A percentile compares a stretch with the other conserved stretches of the same genome.
phyloP scores from a whole-genome alignment of 1,284 basidiomycete genomes.

The Ceratobasidium theobromae region DNA sequence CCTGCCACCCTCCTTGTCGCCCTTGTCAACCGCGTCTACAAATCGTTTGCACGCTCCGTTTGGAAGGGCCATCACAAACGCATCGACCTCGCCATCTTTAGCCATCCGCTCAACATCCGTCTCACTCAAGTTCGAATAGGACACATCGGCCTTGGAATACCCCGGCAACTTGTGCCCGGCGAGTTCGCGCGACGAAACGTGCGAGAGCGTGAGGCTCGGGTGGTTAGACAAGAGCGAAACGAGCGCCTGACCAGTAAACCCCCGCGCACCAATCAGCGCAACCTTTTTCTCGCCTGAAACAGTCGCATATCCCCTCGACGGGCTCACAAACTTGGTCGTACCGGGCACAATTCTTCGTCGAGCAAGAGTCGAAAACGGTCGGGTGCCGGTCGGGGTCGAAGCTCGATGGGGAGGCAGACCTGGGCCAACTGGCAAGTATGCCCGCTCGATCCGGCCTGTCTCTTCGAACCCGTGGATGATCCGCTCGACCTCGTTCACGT shows the following conservation, averaged over 20 bases:
- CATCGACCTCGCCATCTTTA: constrained; percentile 84
- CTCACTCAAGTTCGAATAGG: constrained; percentile 76
- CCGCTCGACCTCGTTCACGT: constrained; percentile 89
- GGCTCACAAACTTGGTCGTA: constrained; percentile 47
- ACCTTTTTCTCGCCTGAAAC: constrained; percentile 79
- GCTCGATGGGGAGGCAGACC: constrained; percentile 64
- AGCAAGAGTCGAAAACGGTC: constrained; percentile 76
- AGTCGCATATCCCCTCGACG: constrained; percentile 46
- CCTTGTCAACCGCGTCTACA: constrained; percentile 88
- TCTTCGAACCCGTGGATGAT: constrained; percentile 82
- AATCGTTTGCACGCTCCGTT: constrained; percentile 98
- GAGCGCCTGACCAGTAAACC: constrained; percentile 92
- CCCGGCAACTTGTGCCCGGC: constrained; percentile 78
- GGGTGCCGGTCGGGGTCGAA: constrained; percentile 44
- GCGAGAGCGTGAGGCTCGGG: constrained; percentile 84
- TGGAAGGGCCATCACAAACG: constrained; percentile 97
- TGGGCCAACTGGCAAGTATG: constrained; percentile 90
- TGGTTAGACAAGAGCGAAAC: constrained; percentile 83
- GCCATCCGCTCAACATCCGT: constrained; percentile 85
- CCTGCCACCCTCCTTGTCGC: constrained; percentile 60
- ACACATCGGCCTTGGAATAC: constrained; percentile 78
- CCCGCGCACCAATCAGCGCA: constrained; percentile 94
- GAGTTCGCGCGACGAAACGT: constrained; percentile 95
- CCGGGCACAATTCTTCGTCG: constrained; percentile 50
- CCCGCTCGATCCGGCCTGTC: constrained; percentile 81